phyloP scores from a whole-genome alignment of 768 basidiomycete genomes.

The Collybia mongolica region DNA sequence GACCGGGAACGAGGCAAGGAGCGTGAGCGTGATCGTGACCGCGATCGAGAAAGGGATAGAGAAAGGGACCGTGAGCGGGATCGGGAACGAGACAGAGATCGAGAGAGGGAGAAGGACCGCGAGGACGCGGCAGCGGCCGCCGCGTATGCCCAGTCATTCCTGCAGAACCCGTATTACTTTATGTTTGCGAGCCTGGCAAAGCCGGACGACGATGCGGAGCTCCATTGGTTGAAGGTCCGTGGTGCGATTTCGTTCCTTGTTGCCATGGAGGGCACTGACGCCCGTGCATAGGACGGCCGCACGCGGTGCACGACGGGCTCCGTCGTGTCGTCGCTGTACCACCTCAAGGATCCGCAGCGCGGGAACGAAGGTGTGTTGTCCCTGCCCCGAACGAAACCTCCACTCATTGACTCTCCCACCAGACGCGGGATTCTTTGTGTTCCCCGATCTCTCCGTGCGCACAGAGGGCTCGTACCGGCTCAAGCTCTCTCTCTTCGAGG shows the following conservation, averaged over 20 bases:
- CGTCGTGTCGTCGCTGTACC: constrained; percentile 88
- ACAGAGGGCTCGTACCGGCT: constrained; percentile 90
- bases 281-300: constrained; percentile 84
- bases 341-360: constrained; percentile 72
- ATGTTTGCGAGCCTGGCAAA: constrained; percentile 92
- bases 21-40: too few species aligned
- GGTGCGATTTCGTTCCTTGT: neutral
- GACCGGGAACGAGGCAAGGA: constrained; percentile 10
- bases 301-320: constrained; percentile 90
- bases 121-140: constrained; percentile 26
- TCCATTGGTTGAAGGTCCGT: constrained; percentile 77
- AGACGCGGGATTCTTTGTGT: constrained; percentile 94
- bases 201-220: constrained; percentile 84
- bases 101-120: constrained; percentile 18
- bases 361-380: constrained; percentile 39
- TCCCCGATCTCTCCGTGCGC: constrained; percentile 89
- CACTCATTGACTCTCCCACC: constrained; percentile 38
- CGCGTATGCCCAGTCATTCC: constrained; percentile 56
- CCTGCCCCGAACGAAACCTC: too few species aligned
- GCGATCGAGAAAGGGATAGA: neutral
- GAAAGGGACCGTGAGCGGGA: constrained; percentile 14
- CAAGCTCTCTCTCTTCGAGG: constrained; percentile 77
- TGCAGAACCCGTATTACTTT: constrained; percentile 94
- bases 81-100: constrained; percentile 16
- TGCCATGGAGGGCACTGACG: too few species aligned